Evolutionary conservation across 208 protist species (phyloP).

Genomic region (Leishmania braziliensis): DNA sequence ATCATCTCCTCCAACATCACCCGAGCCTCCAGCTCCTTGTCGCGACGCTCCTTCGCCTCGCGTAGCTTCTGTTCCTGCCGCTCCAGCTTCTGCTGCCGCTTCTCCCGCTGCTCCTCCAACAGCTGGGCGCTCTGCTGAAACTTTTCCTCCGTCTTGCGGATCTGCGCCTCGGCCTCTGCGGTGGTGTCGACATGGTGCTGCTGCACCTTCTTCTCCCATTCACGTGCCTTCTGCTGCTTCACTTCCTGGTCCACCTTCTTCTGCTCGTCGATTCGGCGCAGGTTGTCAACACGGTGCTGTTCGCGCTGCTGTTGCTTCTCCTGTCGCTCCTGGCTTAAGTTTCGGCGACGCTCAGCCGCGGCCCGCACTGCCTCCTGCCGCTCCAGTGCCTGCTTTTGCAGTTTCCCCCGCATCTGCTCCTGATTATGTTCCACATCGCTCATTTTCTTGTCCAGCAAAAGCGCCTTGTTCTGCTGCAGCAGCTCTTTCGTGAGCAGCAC

Average conservation of each 20-base stretch:
- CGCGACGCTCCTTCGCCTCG: constrained; percentile 38
- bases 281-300: constrained; percentile 54
- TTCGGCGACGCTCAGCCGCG: constrained; percentile 69
- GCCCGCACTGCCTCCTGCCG: constrained; percentile 75
- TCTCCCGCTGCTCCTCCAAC: constrained; percentile 67
- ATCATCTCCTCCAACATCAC: constrained; percentile 50
- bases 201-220: constrained; percentile 76
- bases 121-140: constrained; percentile 71
- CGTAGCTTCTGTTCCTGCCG: constrained; percentile 61
- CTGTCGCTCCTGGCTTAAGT: constrained; percentile 72
- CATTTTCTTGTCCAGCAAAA: constrained; percentile 80
- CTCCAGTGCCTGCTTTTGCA: constrained; percentile 60
- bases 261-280: constrained; percentile 69
- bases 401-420: constrained; percentile 72
- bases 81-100: constrained; percentile 68
- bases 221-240: constrained; percentile 61
- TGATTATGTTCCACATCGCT: constrained; percentile 77
- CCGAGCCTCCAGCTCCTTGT: constrained; percentile 32
- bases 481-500: constrained; percentile 78
- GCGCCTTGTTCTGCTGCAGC: constrained; percentile 67
- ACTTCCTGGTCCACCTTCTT: constrained; percentile 57
- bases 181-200: constrained; percentile 50
- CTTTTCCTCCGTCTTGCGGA: constrained; percentile 59
- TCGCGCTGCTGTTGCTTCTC: constrained; percentile 74
- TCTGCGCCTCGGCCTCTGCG: constrained; percentile 44